These are phyloP conservation scores for Pseudozyma sp. DNA, from an alignment of 1,284 basidiomycete genomes.

Conservation along the genomic window DNA sequence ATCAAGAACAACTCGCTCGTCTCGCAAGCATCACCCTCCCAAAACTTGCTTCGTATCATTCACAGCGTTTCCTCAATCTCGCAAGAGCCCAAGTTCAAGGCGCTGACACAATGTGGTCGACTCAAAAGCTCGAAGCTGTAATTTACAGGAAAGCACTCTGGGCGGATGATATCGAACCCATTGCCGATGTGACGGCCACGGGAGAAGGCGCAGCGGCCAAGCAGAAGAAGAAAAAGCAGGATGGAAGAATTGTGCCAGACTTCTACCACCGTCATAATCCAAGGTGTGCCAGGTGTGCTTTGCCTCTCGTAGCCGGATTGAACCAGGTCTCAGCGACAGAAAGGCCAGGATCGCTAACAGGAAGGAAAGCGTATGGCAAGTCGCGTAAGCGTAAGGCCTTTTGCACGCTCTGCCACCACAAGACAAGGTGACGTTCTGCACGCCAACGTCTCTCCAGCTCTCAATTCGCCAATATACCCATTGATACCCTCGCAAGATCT, in stretches of 20 bases:
- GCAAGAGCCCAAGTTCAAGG: constrained; percentile 6
- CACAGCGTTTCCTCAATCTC: constrained; percentile 27
- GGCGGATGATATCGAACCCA: constrained; percentile 31
- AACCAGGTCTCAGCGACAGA: constrained; percentile 7
- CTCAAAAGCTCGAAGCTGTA: constrained; percentile 11
- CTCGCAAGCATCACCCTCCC: constrained; percentile 22
- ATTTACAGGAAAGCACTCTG: constrained; percentile 20
- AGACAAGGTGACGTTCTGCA: constrained; percentile 1
- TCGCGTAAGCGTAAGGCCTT: constrained; percentile 2
- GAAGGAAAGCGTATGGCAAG: not conserved
- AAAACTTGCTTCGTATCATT: constrained; percentile 31
- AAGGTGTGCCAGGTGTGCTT: constrained; percentile 16
- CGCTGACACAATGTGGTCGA: constrained; percentile 21
- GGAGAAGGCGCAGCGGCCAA: not conserved
- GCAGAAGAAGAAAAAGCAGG: not conserved
- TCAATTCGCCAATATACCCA: constrained; percentile 4
- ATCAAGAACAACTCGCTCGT: constrained; percentile 40
- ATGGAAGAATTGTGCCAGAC: constrained; percentile 17
- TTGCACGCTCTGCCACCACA: constrained; percentile 30
- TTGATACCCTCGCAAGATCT: constrained; percentile 1
- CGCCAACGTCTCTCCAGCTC: too few relatives aligned
- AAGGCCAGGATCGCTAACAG: not conserved
- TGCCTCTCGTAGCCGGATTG: constrained; percentile 22
- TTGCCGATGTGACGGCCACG: not conserved
- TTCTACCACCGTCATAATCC: constrained; percentile 38